A percentile compares a stretch with the other conserved stretches of the same genome.
These are phyloP conservation scores for Platanthera zijinensis DNA, from an alignment of 106 monocot genomes.

Conservation along the genomic window DNA sequence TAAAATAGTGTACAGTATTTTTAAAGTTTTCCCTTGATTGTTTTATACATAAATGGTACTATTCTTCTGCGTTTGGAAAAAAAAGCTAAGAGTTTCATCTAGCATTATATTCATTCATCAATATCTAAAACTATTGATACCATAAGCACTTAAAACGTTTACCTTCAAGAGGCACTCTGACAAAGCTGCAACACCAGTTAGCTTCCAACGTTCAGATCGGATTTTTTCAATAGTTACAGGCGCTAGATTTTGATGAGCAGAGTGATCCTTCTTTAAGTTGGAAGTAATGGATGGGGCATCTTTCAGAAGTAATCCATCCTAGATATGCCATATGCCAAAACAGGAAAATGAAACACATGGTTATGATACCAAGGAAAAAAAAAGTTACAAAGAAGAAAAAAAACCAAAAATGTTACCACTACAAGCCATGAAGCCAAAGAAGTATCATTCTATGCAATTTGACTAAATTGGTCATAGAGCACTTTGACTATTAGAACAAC, in stretches of 20 bases:
- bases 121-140: neutral
- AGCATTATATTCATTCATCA: neutral
- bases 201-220: slow-evolving; percentile 52
- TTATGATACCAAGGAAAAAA: neutral
- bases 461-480: neutral
- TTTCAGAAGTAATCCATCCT: slow-evolving; percentile 70
- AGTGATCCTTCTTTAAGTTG: slow-evolving; percentile 14
- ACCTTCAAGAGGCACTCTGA: slow-evolving; percentile 63
- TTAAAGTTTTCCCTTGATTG: neutral
- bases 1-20: neutral
- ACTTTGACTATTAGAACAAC: neutral
- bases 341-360: neutral
- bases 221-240: slow-evolving; percentile 20
- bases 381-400: neutral
- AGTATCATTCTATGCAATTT: neutral
- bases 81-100: neutral
- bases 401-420: neutral
- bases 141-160: slow-evolving; percentile 2
- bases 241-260: slow-evolving; percentile 6
- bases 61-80: neutral
- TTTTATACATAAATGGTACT: neutral
- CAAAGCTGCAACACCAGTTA: slow-evolving; percentile 69
- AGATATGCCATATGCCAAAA: neutral
- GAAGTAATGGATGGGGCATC: slow-evolving; percentile 5
- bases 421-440: neutral